A percentile compares a stretch with the other conserved stretches of the same genome.
Evolutionary conservation across 768 basidiomycete genomes (phyloP).

Genomic region (Phallus indusiatus): DNA sequence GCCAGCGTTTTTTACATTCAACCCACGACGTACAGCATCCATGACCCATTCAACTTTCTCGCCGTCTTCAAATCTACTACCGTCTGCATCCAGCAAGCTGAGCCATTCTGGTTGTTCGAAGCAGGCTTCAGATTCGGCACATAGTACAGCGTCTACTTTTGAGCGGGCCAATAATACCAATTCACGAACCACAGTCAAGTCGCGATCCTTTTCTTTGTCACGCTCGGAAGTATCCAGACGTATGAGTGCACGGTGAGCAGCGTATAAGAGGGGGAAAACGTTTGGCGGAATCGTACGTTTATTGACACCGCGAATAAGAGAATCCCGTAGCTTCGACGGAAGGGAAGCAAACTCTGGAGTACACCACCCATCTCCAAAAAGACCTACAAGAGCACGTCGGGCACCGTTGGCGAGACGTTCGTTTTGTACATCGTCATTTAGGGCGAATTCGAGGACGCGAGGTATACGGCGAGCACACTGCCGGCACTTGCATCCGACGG

Average conservation of each 20-base stretch:
- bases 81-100: conserved; percentile 60
- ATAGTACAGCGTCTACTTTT: conserved; percentile 52
- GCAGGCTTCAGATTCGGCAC: conserved; percentile 48
- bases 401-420: conserved; percentile 59
- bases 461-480: conserved; percentile 77
- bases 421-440: conserved; percentile 70
- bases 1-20: conserved; percentile 56
- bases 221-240: conserved; percentile 2
- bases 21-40: conserved; percentile 50
- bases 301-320: conserved; percentile 61
- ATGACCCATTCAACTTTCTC: conserved; percentile 76
- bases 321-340: conserved; percentile 53
- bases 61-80: conserved; percentile 54
- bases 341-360: conserved; percentile 70
- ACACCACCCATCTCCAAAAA: conserved; percentile 88
- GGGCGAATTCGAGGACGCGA: conserved; percentile 74
- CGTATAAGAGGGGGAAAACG: conserved; percentile 58
- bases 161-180: conserved; percentile 59
- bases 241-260: conserved; percentile 49
- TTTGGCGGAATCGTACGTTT: conserved; percentile 60
- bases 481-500: conserved; percentile 74
- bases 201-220: conserved; percentile 51
- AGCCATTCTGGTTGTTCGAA: conserved; percentile 65
- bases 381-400: conserved; percentile 64
- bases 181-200: conserved; percentile 41